Evolutionary conservation across 1,284 basidiomycete genomes (phyloP).

Genomic region (Entoloma clypeatum): DNA sequence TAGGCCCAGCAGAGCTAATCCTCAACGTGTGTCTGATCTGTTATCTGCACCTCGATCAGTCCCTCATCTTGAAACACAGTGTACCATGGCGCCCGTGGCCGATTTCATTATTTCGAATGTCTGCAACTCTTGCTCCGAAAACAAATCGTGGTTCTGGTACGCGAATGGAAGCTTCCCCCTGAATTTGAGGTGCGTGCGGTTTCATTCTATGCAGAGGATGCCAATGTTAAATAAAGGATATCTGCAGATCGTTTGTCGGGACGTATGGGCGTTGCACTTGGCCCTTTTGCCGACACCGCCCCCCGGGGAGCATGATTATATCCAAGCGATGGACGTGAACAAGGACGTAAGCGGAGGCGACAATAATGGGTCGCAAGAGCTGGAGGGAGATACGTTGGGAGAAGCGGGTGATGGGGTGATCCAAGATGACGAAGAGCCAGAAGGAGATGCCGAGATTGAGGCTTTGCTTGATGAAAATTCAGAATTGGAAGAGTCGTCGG

Average conservation of each 20-base stretch:
- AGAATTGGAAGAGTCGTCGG: constrained; percentile 38
- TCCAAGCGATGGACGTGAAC: constrained; percentile 29
- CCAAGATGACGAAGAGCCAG: constrained; percentile 26
- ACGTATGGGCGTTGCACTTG: constrained; percentile 79
- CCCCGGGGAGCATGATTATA: constrained; percentile 52
- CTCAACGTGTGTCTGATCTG: constrained; percentile 43
- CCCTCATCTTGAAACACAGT: constrained; percentile 42
- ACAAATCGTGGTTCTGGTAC: constrained; percentile 62
- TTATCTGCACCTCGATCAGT: constrained; percentile 3
- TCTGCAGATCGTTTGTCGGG: constrained; percentile 69
- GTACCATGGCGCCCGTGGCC: constrained; percentile 74
- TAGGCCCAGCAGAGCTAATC: constrained; percentile 47
- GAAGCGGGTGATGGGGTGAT: constrained; percentile 17
- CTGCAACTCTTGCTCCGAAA: constrained; percentile 75
- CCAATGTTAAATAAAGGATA: constrained; percentile 11
- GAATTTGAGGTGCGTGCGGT: constrained; percentile 73
- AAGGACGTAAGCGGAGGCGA: constrained; percentile 13
- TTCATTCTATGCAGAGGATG: not conserved
- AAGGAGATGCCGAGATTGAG: constrained; percentile 45
- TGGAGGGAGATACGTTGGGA: constrained; percentile 1
- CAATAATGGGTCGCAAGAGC: constrained; percentile 11
- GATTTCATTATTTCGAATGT: constrained; percentile 78
- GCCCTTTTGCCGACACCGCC: constrained; percentile 58
- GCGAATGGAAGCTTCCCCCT: constrained; percentile 68
- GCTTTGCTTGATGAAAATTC: constrained; percentile 54